Percentiles rank a stretch among this genome's conserved stretches.
Conservation (phyloP, 225 moss, liverwort and hornwort genomes). For the Neckera pumila region DNA sequence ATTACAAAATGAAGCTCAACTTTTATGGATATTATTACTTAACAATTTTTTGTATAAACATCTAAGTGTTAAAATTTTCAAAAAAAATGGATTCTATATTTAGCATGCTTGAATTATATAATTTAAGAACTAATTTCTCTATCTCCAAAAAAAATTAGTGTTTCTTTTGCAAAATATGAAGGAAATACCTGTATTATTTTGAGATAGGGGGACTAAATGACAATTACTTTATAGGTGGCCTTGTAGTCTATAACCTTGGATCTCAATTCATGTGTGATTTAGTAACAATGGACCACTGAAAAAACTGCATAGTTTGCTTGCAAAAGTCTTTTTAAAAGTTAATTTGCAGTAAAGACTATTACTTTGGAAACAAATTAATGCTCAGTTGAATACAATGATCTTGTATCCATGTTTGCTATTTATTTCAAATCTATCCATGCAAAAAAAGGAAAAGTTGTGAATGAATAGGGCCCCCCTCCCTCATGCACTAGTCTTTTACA, state of each 20-base stretch:
- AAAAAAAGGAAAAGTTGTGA: not conserved
- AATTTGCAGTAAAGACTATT: not conserved
- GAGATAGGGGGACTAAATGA: not conserved
- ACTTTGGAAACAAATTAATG: not conserved
- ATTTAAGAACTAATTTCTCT: not conserved
- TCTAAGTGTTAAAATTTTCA: not conserved
- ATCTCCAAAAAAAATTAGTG: no score
- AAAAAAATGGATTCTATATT: not conserved
- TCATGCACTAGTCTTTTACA: no score
- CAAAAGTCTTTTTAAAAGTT: not conserved
- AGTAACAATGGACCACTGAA: not conserved
- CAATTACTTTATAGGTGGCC: not conserved
- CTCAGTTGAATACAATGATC: not conserved
- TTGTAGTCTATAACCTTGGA: not conserved
- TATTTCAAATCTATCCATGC: not conserved
- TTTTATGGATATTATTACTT: no score
- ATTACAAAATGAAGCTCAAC: not conserved
- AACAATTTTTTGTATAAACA: not conserved
- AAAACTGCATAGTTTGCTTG: no score
- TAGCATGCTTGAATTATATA: not conserved
- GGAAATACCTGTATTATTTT: no score
- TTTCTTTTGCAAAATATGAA: no score
- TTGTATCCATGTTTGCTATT: accelerated
- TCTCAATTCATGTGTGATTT: not conserved
- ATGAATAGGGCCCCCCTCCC: accelerated